Evolutionary conservation across 106 monocot species (phyloP), one percentile per base, ranked within the genome.

Genomic region (Dendrobium nobile): DNA sequence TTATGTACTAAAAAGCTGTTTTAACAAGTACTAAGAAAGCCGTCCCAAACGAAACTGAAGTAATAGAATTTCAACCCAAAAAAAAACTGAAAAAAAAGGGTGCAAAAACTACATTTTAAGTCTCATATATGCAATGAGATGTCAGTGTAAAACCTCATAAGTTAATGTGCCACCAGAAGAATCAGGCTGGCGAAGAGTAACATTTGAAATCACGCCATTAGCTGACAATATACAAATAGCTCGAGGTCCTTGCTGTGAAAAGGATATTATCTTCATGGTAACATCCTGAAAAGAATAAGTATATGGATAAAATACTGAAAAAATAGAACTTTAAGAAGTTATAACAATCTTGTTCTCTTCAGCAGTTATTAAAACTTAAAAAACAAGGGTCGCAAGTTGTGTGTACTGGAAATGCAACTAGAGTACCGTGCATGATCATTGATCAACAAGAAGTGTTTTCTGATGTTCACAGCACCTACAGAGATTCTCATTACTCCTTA

Each of bases 161-260:
- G 92, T 92, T 75, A 92, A 67, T 79, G 92, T 92, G n/a, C 92
- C 92, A 17, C 92, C 92, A 47, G 88, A 90, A 0, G 92, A 92
- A 83, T 92, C 90, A 59, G 90, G 88, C 37, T 92, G 92, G 28
- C 92, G 86, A 64, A 92, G 92, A 4, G 92, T 92, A 17, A 90
- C 92, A 82, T 92, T 92, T 72, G 92, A 92, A 73, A 92, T 92
- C 17, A 85, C 82, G 45, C 92, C 92, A 84, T 85, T 92, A 73
- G 90, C 92, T 75, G 92, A 90, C 55, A 92, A 80, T 77, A 92
- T 92, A 64, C 92, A 92, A 77, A 84, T 84, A 42, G 84, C 84
- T 84, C 41, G 64, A 80, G 84, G 84, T 18, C 84, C 84, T 80
- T 75, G 90, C 67, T 92, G 92, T 56, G 92, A 88, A 73, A 92